A percentile compares a stretch with the other conserved stretches of the same genome.
phyloP scores from a whole-genome alignment of 192 early-diverging fungal species.

The Chytriomyces confervae region DNA sequence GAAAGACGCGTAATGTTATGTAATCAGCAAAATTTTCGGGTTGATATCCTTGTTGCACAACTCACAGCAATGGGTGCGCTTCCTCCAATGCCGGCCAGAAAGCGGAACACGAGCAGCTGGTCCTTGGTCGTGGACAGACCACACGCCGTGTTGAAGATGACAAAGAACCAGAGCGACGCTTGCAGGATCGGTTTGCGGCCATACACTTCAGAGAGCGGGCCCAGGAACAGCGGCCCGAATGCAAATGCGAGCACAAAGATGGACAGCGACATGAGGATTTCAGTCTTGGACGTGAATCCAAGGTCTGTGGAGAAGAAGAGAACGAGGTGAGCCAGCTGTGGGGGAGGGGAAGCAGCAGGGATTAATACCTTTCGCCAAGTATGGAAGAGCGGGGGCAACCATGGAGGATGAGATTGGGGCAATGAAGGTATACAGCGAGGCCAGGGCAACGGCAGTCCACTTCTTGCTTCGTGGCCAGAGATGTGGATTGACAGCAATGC shows the following conservation, averaged over 20 bases:
- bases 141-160: slow-evolving; percentile 53
- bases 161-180: slow-evolving; percentile 49
- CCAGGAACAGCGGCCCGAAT: slow-evolving; percentile 60
- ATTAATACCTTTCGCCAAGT: slow-evolving; percentile 28
- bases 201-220: slow-evolving; percentile 55
- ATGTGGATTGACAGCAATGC: neutral
- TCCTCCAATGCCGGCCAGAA: slow-evolving; percentile 55
- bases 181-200: slow-evolving; percentile 56
- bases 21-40: neutral
- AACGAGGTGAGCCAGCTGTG: neutral
- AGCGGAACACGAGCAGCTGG: slow-evolving; percentile 51
- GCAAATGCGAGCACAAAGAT: slow-evolving; percentile 56
- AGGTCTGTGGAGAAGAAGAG: slow-evolving; percentile 35
- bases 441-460: slow-evolving; percentile 47
- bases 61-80: slow-evolving; percentile 56
- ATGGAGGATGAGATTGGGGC: slow-evolving; percentile 57
- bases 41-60: neutral
- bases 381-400: slow-evolving; percentile 54
- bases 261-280: slow-evolving; percentile 52
- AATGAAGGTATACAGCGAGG: slow-evolving; percentile 50
- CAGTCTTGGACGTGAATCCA: slow-evolving; percentile 37
- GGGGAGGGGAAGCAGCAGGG: neutral
- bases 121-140: slow-evolving; percentile 45
- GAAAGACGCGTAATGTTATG: neutral
- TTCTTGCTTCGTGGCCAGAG: slow-evolving; percentile 20